A percentile compares a stretch with the other conserved stretches of the same genome.
phyloP scores from a whole-genome alignment of 257 asterid species.

The Petunia secreta region DNA sequence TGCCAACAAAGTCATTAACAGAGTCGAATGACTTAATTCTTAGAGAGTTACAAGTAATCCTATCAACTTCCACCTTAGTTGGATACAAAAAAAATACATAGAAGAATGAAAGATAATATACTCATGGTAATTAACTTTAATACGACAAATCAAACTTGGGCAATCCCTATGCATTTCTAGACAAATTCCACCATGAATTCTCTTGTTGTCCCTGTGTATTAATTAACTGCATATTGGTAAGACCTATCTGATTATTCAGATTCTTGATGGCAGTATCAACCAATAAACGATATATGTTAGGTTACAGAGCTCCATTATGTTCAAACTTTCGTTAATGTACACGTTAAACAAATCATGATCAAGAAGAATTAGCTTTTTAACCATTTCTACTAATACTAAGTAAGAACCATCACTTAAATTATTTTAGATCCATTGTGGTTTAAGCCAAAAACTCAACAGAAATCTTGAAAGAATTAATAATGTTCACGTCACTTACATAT shows the following conservation, averaged over 20 bases:
- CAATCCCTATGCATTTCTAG: background rate
- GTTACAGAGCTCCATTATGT: conserved; percentile 30
- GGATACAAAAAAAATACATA: conserved; percentile 11
- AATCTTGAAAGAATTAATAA: too few species aligned
- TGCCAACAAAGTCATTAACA: conserved; percentile 21
- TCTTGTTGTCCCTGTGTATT: conserved; percentile 17
- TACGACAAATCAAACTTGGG: conserved; percentile 14
- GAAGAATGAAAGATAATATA: conserved; percentile 24
- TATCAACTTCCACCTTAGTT: background rate
- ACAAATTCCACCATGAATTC: background rate
- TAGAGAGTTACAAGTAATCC: conserved; percentile 7
- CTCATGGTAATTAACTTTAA: conserved; percentile 27
- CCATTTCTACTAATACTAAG: too few species aligned
- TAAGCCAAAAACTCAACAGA: too few species aligned
- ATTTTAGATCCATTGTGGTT: too few species aligned
- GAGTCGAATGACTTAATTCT: conserved; percentile 29
- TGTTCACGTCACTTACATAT: too few species aligned
- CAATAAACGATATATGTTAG: background rate
- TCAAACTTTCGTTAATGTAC: conserved; percentile 31
- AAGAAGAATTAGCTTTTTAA: too few species aligned
- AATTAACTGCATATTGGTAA: conserved; percentile 1
- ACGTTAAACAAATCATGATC: conserved; percentile 9
- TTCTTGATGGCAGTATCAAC: conserved; percentile 15
- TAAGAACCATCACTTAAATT: too few species aligned
- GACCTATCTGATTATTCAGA: background rate